phyloP scores from a whole-genome alignment of 2,329 filamentous ascomycete genomes.

The Trichoderma lentiforme region DNA sequence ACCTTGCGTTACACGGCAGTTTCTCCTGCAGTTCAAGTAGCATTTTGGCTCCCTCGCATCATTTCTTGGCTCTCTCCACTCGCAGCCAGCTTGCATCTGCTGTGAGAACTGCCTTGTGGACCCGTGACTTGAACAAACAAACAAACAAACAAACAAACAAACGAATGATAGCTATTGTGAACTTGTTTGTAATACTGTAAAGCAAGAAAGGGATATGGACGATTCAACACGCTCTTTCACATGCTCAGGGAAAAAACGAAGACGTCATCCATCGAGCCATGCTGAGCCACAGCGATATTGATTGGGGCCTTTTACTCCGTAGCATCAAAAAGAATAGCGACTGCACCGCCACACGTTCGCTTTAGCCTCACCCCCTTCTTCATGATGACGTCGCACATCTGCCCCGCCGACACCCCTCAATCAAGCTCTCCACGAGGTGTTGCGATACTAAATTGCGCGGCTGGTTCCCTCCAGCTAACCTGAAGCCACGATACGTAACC shows the following conservation, averaged over 20 bases:
- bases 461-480: slow-evolving; percentile 3
- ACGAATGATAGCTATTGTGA: too few relatives aligned
- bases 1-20: neutral
- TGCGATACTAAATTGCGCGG: slow-evolving; percentile 13
- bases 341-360: slow-evolving; percentile 13
- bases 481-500: slow-evolving; percentile 8
- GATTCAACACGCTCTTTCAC: neutral
- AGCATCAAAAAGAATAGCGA: neutral
- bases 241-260: neutral
- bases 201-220: neutral
- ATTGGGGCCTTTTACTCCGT: neutral
- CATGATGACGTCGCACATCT: slow-evolving; percentile 20
- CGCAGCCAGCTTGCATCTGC: neutral
- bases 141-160: neutral
- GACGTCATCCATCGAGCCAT: neutral
- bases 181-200: neutral
- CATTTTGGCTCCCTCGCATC: neutral
- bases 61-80: neutral
- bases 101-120: neutral
- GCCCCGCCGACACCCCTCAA: slow-evolving; percentile 19
- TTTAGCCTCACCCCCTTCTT: slow-evolving; percentile 12
- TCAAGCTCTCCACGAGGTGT: neutral
- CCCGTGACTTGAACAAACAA: neutral
- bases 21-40: neutral
- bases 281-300: slow-evolving; percentile 1